Evolutionary conservation across 2,329 filamentous ascomycete genomes (phyloP).

Genomic region (Pseudocercospora eumusae): DNA sequence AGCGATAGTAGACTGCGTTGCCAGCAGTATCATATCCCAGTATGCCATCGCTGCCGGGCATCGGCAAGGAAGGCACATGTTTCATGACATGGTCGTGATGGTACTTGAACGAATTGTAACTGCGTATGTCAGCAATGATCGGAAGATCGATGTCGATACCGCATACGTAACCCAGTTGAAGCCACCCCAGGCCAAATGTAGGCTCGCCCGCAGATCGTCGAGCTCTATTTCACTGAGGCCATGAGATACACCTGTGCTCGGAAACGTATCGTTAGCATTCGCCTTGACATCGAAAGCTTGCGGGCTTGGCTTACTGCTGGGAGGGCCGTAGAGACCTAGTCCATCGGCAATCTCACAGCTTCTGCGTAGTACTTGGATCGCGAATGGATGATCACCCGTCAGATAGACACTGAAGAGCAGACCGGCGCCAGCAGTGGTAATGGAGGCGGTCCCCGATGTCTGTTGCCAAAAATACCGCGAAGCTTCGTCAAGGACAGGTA

Average conservation of each 20-base stretch:
- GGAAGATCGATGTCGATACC: not conserved
- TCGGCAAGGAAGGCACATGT: not conserved
- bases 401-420: not conserved
- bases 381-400: not conserved
- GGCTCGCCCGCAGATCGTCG: not conserved
- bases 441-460: not conserved
- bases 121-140: not conserved
- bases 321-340: not conserved
- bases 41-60: not conserved
- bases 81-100: not conserved
- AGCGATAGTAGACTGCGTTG: not conserved
- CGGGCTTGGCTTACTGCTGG: not conserved
- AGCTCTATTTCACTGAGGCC: not conserved
- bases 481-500: not conserved
- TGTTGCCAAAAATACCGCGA: not conserved
- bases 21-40: not conserved
- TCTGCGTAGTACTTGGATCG: not conserved
- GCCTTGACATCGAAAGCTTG: not conserved
- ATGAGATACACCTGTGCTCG: no score
- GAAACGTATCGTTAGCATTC: no score
- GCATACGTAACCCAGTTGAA: constrained; percentile 1
- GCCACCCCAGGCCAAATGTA: not conserved
- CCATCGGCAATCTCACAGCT: not conserved
- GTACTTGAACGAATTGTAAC: not conserved
- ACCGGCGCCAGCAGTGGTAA: not conserved